Percentiles rank a stretch among this genome's conserved stretches.
Conservation (phyloP, 805 yeast genomes). For the Yamadazyma kitorensis region DNA sequence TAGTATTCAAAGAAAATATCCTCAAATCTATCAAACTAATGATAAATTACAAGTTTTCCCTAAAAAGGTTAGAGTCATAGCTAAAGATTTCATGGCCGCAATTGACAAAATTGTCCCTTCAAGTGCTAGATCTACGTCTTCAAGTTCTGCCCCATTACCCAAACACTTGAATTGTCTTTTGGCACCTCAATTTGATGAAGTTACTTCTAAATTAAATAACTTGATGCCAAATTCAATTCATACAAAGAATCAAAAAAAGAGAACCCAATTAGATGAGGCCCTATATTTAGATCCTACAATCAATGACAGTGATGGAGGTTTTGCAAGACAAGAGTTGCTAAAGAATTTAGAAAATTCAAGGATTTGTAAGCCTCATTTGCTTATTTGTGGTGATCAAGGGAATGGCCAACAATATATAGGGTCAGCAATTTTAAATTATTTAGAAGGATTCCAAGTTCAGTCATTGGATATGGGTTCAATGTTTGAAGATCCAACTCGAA, state of each 20-base stretch:
- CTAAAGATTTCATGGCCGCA: slow-evolving; percentile 84
- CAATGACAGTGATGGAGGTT: slow-evolving; percentile 60
- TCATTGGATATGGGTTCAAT: slow-evolving; percentile 76
- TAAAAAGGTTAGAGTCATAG: slow-evolving; percentile 62
- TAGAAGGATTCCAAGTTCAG: slow-evolving; percentile 91
- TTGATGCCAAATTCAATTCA: slow-evolving; percentile 55
- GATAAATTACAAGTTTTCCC: slow-evolving; percentile 77
- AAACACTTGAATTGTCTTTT: slow-evolving; percentile 65
- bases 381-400: slow-evolving; percentile 72
- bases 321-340: slow-evolving; percentile 63
- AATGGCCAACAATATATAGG: slow-evolving; percentile 86
- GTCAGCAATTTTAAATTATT: slow-evolving; percentile 71
- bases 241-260: slow-evolving; percentile 38
- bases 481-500: slow-evolving; percentile 72
- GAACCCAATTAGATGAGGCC: slow-evolving; percentile 65
- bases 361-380: slow-evolving; percentile 75
- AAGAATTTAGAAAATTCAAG: slow-evolving; percentile 53
- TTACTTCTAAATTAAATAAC: slow-evolving; percentile 48
- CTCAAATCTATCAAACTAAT: slow-evolving; percentile 80
- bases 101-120: slow-evolving; percentile 88
- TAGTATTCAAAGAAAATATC: slow-evolving; percentile 87
- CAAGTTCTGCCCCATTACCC: slow-evolving; percentile 77
- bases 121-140: slow-evolving; percentile 78
- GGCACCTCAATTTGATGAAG: slow-evolving; percentile 43
- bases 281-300: slow-evolving; percentile 57